Base-by-base conservation (phyloP, 495 filamentous ascomycete species). In the Hyaloscypha finlandica region DNA sequence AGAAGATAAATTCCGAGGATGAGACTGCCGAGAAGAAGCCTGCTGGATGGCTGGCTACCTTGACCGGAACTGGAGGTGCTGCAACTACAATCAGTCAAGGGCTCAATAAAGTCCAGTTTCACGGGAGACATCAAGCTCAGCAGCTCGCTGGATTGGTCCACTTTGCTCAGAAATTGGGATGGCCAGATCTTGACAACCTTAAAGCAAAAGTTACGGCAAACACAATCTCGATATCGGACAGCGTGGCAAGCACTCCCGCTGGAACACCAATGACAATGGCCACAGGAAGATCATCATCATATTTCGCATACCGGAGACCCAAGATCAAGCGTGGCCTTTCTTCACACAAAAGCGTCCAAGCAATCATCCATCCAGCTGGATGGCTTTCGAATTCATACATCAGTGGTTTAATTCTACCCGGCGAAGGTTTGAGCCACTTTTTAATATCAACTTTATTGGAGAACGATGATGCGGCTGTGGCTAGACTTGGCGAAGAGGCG, bases 371-470 rank as follows among this genome's bases (percentile, higher is more conserved):
- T 61, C 76, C 78, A 31, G 83, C 77, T 4, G 92, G 92, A n/a
- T 96, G 92, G 92, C 83, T 95, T 20, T 91, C 89, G 20, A 87
- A 90, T 65, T 90, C 86, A 35, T 95, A 90, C 77, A 79, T 94
- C 16, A 90, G 90, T 5, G 92, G 92, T 8, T 80, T 96, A 30
- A 85, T 95, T 48, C 77, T 95, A 32, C 92, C 92, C 0, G 92
- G 92, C 1, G 90, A 93, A 74, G 76, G 81, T 0, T 81, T 93
- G 51, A 84, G 83, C 33, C 90, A 95, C 70, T 85, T 95, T 58
- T 80, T 96, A 37, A 94, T 96, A 75, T 86, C 88, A 1, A 89
- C 91, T 0, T 66, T 95, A 25, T 73, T 96, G 20, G 92, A 96
- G 71, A 92, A 92, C 69, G 89, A 93, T 70, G 74, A 81, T 6